Conservation (phyloP, 2,329 filamentous ascomycete species). For the Apiospora rasikravindrae region DNA sequence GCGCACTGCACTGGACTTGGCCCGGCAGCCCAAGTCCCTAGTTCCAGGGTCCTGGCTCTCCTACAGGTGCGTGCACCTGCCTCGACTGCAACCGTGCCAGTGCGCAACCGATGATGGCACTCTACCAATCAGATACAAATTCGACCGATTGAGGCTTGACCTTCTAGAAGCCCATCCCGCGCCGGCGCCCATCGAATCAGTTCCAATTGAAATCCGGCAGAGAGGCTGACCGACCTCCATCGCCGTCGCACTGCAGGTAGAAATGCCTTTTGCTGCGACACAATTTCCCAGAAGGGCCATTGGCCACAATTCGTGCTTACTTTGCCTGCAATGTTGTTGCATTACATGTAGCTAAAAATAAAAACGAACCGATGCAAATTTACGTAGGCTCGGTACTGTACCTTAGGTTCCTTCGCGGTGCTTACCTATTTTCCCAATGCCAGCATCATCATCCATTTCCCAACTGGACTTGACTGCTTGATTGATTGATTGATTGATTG, state of each 20-base stretch:
- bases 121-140: conserved; percentile 4
- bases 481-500: background rate
- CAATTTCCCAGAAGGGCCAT: background rate
- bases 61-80: conserved; percentile 8
- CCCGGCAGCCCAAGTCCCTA: background rate
- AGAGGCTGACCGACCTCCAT: background rate
- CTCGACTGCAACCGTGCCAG: background rate
- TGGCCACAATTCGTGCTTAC: background rate
- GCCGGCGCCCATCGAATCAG: background rate
- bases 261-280: background rate
- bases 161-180: conserved; percentile 16
- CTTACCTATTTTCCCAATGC: background rate
- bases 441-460: conserved; percentile 4
- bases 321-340: background rate
- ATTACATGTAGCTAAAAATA: conserved; percentile 7
- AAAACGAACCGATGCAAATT: background rate
- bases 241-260: background rate
- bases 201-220: background rate
- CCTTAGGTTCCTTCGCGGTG: no score
- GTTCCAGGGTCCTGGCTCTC: background rate
- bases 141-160: background rate
- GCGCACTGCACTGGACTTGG: background rate
- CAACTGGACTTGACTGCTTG: background rate
- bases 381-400: no score
- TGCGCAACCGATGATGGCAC: background rate